Evolutionary conservation across 805 yeast genomes (phyloP).

Genomic region (Pichia cephalocereana): DNA sequence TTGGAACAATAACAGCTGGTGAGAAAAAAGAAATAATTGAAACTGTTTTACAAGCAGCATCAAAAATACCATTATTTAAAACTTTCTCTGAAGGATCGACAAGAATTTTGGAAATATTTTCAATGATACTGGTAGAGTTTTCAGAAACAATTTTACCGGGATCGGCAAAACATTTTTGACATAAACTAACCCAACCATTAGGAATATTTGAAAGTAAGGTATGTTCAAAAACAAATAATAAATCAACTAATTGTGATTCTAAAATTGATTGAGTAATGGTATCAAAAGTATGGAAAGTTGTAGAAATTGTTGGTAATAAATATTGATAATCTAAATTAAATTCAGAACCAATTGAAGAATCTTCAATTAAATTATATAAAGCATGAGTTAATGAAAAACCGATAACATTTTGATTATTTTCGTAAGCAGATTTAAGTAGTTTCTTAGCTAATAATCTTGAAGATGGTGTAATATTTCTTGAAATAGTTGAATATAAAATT

Average conservation of each 20-base stretch:
- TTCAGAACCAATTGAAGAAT: conserved; percentile 9
- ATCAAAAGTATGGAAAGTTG: conserved; percentile 18
- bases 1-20: conserved; percentile 48
- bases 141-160: conserved; percentile 47
- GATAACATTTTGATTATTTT: conserved; percentile 28
- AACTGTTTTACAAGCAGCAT: conserved; percentile 42
- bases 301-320: conserved; percentile 28
- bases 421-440: conserved; percentile 27
- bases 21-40: conserved; percentile 47
- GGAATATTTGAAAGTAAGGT: conserved; percentile 25
- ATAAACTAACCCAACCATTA: conserved; percentile 72
- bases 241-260: conserved; percentile 28
- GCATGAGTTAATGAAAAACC: conserved; percentile 38
- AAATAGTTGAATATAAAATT: conserved; percentile 38
- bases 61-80: conserved; percentile 36
- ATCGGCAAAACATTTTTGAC: conserved; percentile 50
- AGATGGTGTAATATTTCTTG: conserved; percentile 29
- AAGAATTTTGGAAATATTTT: conserved; percentile 12
- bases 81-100: conserved; percentile 12
- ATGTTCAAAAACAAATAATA: conserved; percentile 39
- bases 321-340: conserved; percentile 19
- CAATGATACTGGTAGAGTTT: conserved; percentile 20
- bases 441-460: conserved; percentile 28
- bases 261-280: conserved; percentile 18
- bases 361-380: conserved; percentile 22